Percentiles rank a stretch among this genome's conserved stretches.
Evolutionary conservation across 306 rosid species (phyloP).

Genomic region (Malus sieversii): DNA sequence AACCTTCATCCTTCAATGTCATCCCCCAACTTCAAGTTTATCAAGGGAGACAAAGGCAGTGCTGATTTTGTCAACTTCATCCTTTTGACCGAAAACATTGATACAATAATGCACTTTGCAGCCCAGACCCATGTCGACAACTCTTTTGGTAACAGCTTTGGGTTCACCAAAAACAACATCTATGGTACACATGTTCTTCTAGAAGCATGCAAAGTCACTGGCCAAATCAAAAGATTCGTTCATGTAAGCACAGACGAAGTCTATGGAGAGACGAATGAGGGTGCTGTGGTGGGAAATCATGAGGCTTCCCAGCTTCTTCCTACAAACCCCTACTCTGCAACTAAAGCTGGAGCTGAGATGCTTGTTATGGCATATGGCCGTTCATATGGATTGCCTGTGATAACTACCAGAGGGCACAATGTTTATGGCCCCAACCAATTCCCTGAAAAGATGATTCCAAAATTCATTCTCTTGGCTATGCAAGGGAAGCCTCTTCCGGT

Average conservation of each 20-base stretch:
- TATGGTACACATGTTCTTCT: slow-evolving; percentile 60
- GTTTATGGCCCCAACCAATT: slow-evolving; percentile 54
- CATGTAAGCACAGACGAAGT: slow-evolving; percentile 63
- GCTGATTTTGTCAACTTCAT: slow-evolving; percentile 51
- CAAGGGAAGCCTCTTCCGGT: slow-evolving; percentile 42
- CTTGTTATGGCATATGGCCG: slow-evolving; percentile 59
- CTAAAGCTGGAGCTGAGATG: slow-evolving; percentile 64
- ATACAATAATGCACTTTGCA: slow-evolving; percentile 60
- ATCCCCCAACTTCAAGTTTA: slow-evolving; percentile 40
- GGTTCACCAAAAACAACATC: slow-evolving; percentile 52
- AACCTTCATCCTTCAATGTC: slow-evolving; percentile 39
- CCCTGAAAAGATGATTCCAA: slow-evolving; percentile 58
- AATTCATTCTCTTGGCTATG: slow-evolving; percentile 52
- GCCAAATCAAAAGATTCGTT: slow-evolving; percentile 45
- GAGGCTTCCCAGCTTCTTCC: slow-evolving; percentile 70
- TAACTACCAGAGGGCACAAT: slow-evolving; percentile 53
- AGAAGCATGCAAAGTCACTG: slow-evolving; percentile 50
- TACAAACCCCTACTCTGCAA: slow-evolving; percentile 53
- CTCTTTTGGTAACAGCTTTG: slow-evolving; percentile 56
- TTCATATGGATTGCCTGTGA: slow-evolving; percentile 50
- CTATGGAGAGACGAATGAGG: slow-evolving; percentile 55
- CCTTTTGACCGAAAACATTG: slow-evolving; percentile 42
- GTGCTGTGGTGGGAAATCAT: slow-evolving; percentile 49
- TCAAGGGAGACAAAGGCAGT: slow-evolving; percentile 53
- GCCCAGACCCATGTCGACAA: slow-evolving; percentile 62